Evolutionary conservation across 495 filamentous ascomycete species (phyloP), one percentile per base, ranked within the genome.

Genomic region (Neurospora tetraspora): DNA sequence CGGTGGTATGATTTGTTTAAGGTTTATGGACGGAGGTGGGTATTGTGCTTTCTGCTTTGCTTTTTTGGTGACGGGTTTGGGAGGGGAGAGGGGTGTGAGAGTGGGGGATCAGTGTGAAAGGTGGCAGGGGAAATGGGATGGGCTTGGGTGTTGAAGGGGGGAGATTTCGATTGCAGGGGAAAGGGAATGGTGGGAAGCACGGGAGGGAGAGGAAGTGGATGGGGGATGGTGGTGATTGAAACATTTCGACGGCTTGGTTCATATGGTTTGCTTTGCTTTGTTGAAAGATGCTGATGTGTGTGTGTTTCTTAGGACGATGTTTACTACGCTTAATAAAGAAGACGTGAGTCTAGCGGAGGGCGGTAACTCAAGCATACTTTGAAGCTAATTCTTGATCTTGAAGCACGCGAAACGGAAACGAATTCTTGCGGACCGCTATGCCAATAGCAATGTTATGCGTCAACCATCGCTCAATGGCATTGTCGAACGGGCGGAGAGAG

Each of bases 1-100:
- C 88, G 89, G 74, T 89, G 89, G 71, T 92, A 91, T 80, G 83
- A 86, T 47, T 76, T 90, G 11, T 92, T 92, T 75, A 84, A 81
- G 72, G 83, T 89, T 38, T 90, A 86, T 75, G 84, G 83, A 20
- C 82, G 81, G 38, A 88, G 85, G 87, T 86, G 70, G 47, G 78
- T 73, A 31, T 23, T 39, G 6, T 39, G n/a, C 1, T 12, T 34
- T 43, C 11, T 12, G 3, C 8, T 34, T 65, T 40, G n/a, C 4
- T 5, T 47, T 11, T 7, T 20, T 6, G 10, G 45, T 12, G 20
- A 23, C 5, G 10, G 10, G 45, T 11, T 9, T 6, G 20, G 20
- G 45, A 47, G 8, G 61, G 23, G 31, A 18, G 23, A 65, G 7
- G 16, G 11, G 6, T 34, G 23, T 14, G 31, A 12, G 23, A 36